A percentile compares a stretch with the other conserved stretches of the same genome.
phyloP scores from a whole-genome alignment of 805 yeast genomes.

The Citeromyces matritensis region DNA sequence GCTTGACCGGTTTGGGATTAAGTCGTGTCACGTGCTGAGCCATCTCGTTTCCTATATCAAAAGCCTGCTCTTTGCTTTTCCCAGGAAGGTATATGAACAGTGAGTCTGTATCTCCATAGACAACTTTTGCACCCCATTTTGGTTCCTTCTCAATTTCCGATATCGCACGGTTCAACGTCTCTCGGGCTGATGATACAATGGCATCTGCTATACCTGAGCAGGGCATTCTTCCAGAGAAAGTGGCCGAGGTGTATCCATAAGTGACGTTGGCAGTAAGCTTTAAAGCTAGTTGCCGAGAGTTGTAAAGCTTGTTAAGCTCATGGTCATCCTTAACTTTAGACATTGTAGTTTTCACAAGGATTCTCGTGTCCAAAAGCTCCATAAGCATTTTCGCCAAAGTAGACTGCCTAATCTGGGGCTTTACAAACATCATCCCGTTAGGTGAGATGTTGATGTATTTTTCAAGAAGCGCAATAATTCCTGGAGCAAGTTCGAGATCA shows the following conservation, averaged over 20 bases:
- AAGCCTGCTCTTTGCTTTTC: slow-evolving; percentile 61
- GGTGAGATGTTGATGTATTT: slow-evolving; percentile 63
- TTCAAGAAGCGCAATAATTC: slow-evolving; percentile 34
- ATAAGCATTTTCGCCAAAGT: slow-evolving; percentile 70
- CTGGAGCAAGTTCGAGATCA: slow-evolving; percentile 34
- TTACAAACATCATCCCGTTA: slow-evolving; percentile 72
- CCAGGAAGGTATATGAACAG: slow-evolving; percentile 87
- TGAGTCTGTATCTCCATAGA: slow-evolving; percentile 95
- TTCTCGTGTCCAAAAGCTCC: slow-evolving; percentile 69
- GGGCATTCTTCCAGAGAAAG: slow-evolving; percentile 96
- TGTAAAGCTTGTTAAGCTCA: slow-evolving; percentile 38
- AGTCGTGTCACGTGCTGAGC: slow-evolving; percentile 44
- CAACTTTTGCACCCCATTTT: slow-evolving; percentile 80
- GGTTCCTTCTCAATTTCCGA: slow-evolving; percentile 42
- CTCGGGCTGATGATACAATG: slow-evolving; percentile 84
- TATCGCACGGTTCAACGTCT: slow-evolving; percentile 61
- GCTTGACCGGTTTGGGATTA: slow-evolving; percentile 69
- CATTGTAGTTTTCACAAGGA: slow-evolving; percentile 69
- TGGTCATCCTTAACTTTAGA: slow-evolving; percentile 26
- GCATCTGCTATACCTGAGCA: slow-evolving; percentile 91
- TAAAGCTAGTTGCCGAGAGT: slow-evolving; percentile 73
- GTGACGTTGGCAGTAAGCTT: slow-evolving; percentile 91
- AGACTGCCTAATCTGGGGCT: slow-evolving; percentile 51
- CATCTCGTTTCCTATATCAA: slow-evolving; percentile 55
- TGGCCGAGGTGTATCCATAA: slow-evolving; percentile 90